Conservation (phyloP, 2,329 filamentous ascomycete species). For the Monosporascus sp. region DNA sequence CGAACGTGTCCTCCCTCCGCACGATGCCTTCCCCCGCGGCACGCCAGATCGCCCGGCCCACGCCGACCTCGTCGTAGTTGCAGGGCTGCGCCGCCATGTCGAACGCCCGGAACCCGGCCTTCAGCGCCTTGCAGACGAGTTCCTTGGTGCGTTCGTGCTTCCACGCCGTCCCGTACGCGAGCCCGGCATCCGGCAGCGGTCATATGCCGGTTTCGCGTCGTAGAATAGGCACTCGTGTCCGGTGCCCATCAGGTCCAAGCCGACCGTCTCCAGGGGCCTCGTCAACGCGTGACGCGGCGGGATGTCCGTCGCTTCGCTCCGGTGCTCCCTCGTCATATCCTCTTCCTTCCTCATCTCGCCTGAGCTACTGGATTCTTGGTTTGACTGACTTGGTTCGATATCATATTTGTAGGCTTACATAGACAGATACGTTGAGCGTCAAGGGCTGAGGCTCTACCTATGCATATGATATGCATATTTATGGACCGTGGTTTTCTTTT, state of each 20-base stretch:
- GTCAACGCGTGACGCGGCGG: background rate
- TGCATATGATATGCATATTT: too few species aligned
- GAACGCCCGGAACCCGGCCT: constrained; percentile 63
- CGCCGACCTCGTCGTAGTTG: constrained; percentile 70
- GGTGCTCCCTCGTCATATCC: too few species aligned
- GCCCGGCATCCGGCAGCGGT: constrained; percentile 34
- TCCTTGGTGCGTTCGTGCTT: constrained; percentile 64
- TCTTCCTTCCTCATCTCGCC: too few species aligned
- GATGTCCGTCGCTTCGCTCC: background rate
- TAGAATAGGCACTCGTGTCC: too few species aligned
- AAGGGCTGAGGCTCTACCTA: too few species aligned
- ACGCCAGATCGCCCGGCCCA: constrained; percentile 59
- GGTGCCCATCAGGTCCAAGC: constrained; percentile 1
- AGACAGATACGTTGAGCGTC: too few species aligned
- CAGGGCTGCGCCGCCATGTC: constrained; percentile 76
- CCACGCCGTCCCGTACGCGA: constrained; percentile 82
- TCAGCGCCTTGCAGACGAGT: constrained; percentile 64
- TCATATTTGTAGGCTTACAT: too few species aligned
- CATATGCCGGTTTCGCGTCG: constrained; percentile 17
- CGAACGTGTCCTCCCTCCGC: constrained; percentile 56
- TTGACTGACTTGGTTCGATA: too few species aligned
- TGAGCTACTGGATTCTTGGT: too few species aligned
- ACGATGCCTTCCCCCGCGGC: constrained; percentile 56
- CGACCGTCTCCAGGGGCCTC: background rate
- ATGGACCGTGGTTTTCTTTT: too few species aligned